Evolutionary conservation across 2,329 filamentous ascomycete genomes (phyloP).

Genomic region (Hymenoscyphus occultus): DNA sequence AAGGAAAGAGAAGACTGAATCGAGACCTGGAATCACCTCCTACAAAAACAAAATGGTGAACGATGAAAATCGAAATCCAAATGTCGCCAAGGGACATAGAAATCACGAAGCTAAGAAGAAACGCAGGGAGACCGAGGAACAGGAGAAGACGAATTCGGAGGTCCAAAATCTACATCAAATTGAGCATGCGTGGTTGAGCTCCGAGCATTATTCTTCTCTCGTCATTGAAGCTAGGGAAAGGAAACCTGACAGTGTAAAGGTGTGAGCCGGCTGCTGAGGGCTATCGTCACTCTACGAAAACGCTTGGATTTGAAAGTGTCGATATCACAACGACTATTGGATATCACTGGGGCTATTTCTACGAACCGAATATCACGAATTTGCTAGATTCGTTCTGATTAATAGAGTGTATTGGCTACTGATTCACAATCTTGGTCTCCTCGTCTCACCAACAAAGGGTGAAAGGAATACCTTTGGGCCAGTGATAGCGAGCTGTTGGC

Average conservation of each 20-base stretch:
- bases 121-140: constrained; percentile 8
- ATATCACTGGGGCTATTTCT: too few species aligned
- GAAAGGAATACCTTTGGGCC: too few species aligned
- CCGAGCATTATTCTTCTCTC: background rate
- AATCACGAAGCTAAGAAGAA: constrained; percentile 2
- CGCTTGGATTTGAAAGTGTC: background rate
- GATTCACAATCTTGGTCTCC: too few species aligned
- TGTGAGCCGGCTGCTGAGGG: background rate
- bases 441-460: too few species aligned
- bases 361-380: too few species aligned
- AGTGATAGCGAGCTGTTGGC: too few species aligned
- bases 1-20: constrained; percentile 4
- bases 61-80: background rate
- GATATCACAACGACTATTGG: background rate
- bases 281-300: background rate
- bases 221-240: background rate
- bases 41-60: background rate
- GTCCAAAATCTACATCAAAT: constrained; percentile 12
- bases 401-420: too few species aligned
- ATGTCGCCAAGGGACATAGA: background rate
- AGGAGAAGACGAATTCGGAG: constrained; percentile 9
- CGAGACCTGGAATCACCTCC: too few species aligned
- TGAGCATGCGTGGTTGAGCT: background rate
- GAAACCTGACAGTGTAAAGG: background rate
- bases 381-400: too few species aligned